A percentile compares a stretch with the other conserved stretches of the same genome.
Conservation (phyloP, 2,329 filamentous ascomycete species). For the Talaromyces funiculosus region DNA sequence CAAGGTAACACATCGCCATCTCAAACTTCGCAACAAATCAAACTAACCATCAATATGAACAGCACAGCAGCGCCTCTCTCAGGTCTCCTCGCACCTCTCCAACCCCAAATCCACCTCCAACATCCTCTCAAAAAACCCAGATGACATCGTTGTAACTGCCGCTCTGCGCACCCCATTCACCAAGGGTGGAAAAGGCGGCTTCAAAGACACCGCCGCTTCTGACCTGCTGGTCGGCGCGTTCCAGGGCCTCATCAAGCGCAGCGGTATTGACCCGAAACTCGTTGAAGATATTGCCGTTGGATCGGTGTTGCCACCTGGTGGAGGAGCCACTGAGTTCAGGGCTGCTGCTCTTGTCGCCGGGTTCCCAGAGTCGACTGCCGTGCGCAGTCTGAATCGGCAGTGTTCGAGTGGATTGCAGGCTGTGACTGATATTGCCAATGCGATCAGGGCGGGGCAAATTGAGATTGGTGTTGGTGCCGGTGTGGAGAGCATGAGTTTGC, state of each 20-base stretch:
- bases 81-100: conserved; percentile 54
- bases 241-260: conserved; percentile 73
- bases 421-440: conserved; percentile 88
- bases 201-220: conserved; percentile 87
- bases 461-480: conserved; percentile 90
- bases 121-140: conserved; percentile 47
- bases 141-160: conserved; percentile 82
- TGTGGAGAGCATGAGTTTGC: conserved; percentile 90
- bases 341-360: conserved; percentile 85
- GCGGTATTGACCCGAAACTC: conserved; percentile 76
- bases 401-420: conserved; percentile 92
- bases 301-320: conserved; percentile 83
- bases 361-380: conserved; percentile 78
- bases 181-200: conserved; percentile 84
- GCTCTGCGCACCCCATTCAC: conserved; percentile 88
- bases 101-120: conserved; percentile 10
- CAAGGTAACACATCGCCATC: conserved; percentile 27
- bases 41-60: conserved; percentile 13
- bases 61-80: conserved; percentile 56
- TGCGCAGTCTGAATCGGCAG: conserved; percentile 85
- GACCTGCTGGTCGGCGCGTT: conserved; percentile 83
- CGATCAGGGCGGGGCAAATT: conserved; percentile 86
- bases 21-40: not conserved
- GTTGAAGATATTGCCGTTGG: conserved; percentile 94
- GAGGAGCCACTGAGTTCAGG: conserved; percentile 94